These are phyloP conservation scores for Cadophora luteo-olivacea DNA, from an alignment of 2,329 filamentous ascomycete species.

Conservation along the genomic window DNA sequence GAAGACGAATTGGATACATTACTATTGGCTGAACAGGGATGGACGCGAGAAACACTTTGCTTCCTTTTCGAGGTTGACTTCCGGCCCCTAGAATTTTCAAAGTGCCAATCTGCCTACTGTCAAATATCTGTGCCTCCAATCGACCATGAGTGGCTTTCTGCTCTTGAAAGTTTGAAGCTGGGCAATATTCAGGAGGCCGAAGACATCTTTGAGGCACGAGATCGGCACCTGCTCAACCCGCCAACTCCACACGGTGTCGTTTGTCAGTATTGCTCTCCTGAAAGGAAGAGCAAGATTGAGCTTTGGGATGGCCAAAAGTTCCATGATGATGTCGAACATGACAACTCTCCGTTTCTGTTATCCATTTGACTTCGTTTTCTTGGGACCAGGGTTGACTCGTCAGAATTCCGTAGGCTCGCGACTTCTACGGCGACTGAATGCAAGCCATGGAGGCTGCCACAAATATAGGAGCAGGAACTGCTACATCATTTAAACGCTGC, in stretches of 20 bases:
- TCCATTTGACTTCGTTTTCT: background rate
- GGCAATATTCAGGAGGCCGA: background rate
- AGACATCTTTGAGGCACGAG: background rate
- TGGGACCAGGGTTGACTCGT: no score
- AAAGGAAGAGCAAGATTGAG: background rate
- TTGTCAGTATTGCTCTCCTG: background rate
- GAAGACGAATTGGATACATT: background rate
- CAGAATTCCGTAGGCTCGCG: no score
- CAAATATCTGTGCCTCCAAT: background rate
- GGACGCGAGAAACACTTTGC: background rate
- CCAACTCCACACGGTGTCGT: background rate
- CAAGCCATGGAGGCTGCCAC: no score
- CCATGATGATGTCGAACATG: background rate
- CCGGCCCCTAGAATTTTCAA: background rate
- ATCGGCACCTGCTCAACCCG: background rate
- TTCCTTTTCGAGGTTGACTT: background rate
- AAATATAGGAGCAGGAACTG: no score
- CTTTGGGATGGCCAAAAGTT: background rate
- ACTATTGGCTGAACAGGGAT: background rate
- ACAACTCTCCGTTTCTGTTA: background rate
- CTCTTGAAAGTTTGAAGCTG: background rate
- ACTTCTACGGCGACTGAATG: no score
- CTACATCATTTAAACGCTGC: no score
- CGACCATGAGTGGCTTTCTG: background rate
- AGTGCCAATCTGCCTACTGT: background rate